Percentiles rank a stretch among this genome's conserved stretches.
Conservation (phyloP, 2,329 filamentous ascomycete species). For the Seiridium cupressi region DNA sequence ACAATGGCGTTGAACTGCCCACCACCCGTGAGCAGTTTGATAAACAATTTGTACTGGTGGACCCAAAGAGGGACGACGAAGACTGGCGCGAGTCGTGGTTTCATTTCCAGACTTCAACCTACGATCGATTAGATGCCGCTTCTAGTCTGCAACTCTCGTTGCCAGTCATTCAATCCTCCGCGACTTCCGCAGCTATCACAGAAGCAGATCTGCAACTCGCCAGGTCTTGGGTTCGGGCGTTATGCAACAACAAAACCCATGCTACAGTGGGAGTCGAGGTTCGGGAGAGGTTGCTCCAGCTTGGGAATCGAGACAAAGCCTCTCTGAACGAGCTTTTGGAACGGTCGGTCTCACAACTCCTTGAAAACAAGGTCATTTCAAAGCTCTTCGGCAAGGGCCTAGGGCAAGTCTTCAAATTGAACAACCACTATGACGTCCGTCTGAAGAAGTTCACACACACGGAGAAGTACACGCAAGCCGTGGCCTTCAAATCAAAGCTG, state of each 20-base stretch:
- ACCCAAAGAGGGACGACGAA: conserved; percentile 31
- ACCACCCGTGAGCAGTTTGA: conserved; percentile 42
- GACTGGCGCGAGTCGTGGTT: conserved; percentile 60
- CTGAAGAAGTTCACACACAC: conserved; percentile 56
- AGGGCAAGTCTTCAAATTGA: conserved; percentile 62
- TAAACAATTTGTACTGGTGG: conserved; percentile 37
- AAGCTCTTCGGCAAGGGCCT: conserved; percentile 57
- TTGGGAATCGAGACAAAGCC: conserved; percentile 38
- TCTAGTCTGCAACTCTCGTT: conserved; percentile 45
- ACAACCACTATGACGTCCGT: conserved; percentile 54
- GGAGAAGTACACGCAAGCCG: conserved; percentile 56
- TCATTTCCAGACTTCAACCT: conserved; percentile 50
- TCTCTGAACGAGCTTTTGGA: conserved; percentile 44
- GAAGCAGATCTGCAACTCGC: conserved; percentile 40
- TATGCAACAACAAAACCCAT: conserved; percentile 50
- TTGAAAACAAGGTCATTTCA: conserved; percentile 53
- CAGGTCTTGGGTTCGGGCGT: conserved; percentile 58
- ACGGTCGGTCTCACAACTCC: conserved; percentile 46
- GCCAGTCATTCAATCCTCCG: conserved; percentile 11
- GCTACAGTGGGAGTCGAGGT: conserved; percentile 39
- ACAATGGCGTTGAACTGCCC: conserved; percentile 48
- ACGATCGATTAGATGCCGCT: conserved; percentile 54
- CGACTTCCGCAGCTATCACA: not conserved
- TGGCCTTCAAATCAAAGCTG: conserved; percentile 56
- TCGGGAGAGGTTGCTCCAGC: conserved; percentile 48